Conservation (phyloP, 176 grass and related monocot species). For the Luzula sylvatica region DNA sequence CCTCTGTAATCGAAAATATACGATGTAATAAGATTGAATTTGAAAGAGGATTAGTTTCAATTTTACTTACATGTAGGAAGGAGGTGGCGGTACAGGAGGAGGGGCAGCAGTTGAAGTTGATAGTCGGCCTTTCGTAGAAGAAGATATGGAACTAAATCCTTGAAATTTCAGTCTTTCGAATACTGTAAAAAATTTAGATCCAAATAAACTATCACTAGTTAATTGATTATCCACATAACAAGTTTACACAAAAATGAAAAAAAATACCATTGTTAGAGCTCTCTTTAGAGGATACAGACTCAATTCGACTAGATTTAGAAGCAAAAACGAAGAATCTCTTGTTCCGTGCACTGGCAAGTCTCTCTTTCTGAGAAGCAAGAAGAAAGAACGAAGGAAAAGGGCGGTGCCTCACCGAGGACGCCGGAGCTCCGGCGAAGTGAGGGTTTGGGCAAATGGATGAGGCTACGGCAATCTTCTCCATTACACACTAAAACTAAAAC, state of each 20-base stretch:
- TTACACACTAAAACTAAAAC: constrained; percentile 25
- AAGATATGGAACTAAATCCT: constrained; percentile 60
- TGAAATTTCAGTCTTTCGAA: constrained; percentile 34
- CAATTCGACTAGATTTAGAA: background rate
- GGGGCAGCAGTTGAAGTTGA: constrained; percentile 43
- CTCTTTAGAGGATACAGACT: constrained; percentile 2
- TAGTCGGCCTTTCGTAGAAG: constrained; percentile 34
- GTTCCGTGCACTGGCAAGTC: background rate
- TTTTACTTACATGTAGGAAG: constrained; percentile 44
- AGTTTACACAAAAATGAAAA: too few relatives aligned
- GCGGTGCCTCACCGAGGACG: background rate
- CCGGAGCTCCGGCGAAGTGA: constrained; percentile 21
- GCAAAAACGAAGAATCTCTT: constrained; percentile 15
- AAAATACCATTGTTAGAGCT: constrained; percentile 14
- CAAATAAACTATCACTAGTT: too few relatives aligned
- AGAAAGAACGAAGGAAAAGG: background rate
- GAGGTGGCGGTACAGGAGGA: constrained; percentile 32
- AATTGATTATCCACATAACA: too few relatives aligned
- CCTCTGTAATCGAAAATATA: constrained; percentile 51
- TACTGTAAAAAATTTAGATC: constrained; percentile 23
- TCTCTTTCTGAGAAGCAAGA: constrained; percentile 1
- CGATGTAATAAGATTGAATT: background rate
- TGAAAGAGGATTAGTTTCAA: background rate
- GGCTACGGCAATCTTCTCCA: constrained; percentile 62
- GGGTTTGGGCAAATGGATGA: constrained; percentile 24